Base-by-base conservation (phyloP, 75 land plant genomes). In the Isoetes taiwanensis region DNA sequence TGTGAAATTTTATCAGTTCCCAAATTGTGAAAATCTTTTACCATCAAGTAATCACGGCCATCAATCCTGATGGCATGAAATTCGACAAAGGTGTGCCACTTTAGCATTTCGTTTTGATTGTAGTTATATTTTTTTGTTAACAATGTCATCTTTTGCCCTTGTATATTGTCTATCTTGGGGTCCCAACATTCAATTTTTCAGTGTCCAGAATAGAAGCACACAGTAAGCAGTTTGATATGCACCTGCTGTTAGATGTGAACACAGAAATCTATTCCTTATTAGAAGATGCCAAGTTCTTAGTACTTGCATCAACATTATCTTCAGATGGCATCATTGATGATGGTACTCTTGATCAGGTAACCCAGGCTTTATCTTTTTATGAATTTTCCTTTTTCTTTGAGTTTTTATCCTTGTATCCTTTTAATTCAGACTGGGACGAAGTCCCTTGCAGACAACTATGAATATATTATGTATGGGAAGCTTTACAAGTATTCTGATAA, bases 401-500 rank as follows among this genome's bases (percentile, higher is more conserved):
- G n/a, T n/a, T n/a, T n/a, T n/a, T n/a, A n/a, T n/a, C n/a, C n/a
- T n/a, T n/a, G n/a, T n/a, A n/a, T n/a, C n/a, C n/a, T n/a, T n/a
- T n/a, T n/a, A n/a, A n/a, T 69, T 31, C 73, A 83, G 89, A 77
- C 68, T 34, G 56, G 59, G 28, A 64, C 72, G 28, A 80, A 79
- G 52, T 62, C 88, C 35, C 79, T 91, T 28, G 95, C 95, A 5
- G 97, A 91, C 67, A 81, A 78, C 39, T 91, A 64, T 61, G 97
- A 91, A 50, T 91, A 87, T 59, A 78, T 87, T 11, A 86, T 91
- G 94, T 86, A 86, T 68, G 97, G 97, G 38, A 87, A 83, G 66
- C 72, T 87, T 24, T 91, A 76, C 67, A 83, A 73, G 54, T 65
- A 90, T 19, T 56, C 80, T 30, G 97, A 91, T 32, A 69, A 71